Evolutionary conservation across 768 basidiomycete genomes (phyloP), one percentile per base, ranked within the genome.

Genomic region (Tephrocybe sp.): DNA sequence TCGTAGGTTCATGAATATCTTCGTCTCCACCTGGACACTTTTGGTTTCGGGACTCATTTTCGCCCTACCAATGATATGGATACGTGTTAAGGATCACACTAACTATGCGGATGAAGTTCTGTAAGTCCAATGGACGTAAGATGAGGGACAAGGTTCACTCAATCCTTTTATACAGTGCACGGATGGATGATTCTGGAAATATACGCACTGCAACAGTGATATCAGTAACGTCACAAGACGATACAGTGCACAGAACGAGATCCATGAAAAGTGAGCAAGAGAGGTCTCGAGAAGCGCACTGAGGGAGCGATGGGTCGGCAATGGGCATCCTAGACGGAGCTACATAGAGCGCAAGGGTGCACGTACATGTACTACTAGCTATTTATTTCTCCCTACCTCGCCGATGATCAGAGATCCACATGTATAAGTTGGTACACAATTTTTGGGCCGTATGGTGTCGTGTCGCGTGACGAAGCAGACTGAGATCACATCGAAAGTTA

Each of bases 21-120:
- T 89, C 60, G 60, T 84, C 52, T 85, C 85, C 16, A 87, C 87
- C 0, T 89, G 87, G 87, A 73, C 71, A n/a, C 71, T 89, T 23
- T 79, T 87, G 39, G 78, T 78, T 32, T 79, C 73, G 0, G 86
- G 87, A 4, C 72, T 89, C 14, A 31, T 82, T 40, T 85, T 78
- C 54, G 80, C 84, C n/a, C 66, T 87, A 31, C 87, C 85, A 7
- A 88, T 89, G 87, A 80, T 89, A 31, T 72, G 86, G 59, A 68
- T 80, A 46, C 84, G 87, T 32, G 83, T 89, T 58, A 83, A 76
- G 62, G 75, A 89, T 41, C 77, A 72, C 48, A 78, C 76, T 1
- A 79, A 81, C 9, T 36, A 72, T 9, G 74, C 73, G 20, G 82
- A 85, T 39, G 80, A 80, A 57, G 64, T 68, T 13, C 60, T 78